Base-by-base conservation (phyloP, 169 alveolate species). In the Cytauxzoon felis region DNA sequence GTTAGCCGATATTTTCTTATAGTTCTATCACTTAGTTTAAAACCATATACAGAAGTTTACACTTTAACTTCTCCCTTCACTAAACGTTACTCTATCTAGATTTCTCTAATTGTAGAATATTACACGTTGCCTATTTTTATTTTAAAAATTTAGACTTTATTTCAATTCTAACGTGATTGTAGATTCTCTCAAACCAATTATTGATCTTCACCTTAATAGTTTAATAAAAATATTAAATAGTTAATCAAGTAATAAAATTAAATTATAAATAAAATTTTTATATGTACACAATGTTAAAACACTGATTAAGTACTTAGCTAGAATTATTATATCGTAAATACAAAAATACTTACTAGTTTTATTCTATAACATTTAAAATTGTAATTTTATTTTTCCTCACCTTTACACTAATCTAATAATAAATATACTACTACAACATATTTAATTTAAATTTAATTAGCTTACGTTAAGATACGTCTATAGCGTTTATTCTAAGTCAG, bases 401-500 rank as follows among this genome's bases (percentile, higher is more conserved):
- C 67, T 57, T 32, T 57, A 11, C 52, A 57, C 67, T 57, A 57
- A 57, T 32, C 43, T 57, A 57, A 57, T 23, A 23, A 57, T n/a
- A n/a, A n/a, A n/a, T n/a, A n/a, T n/a, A n/a, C n/a, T n/a, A n/a
- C n/a, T n/a, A n/a, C n/a, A 57, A 1, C 11, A 57, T 32, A 11
- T 13, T 2, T 41, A 34, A 41, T 57, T 57, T 57, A 57, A 57
- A 32, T 57, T 57, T 34, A 57, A 57, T 57, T 38, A 57, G 29
- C 67, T 41, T 57, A 54, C 43, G 67, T 57, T 32, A 57, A 57
- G 43, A 54, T 57, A 57, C 67, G 67, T 57, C 67, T 57, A 41
- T 41, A 57, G 67, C 67, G 67, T 57, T 57, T 54, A 57, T 57
- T 57, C 67, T 57, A 57, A 57, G 67, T 54, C 43, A 57, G 67